These are phyloP conservation scores for Paecilomyces sp. DNA, from an alignment of 2,329 filamentous ascomycete species.

Conservation along the genomic window DNA sequence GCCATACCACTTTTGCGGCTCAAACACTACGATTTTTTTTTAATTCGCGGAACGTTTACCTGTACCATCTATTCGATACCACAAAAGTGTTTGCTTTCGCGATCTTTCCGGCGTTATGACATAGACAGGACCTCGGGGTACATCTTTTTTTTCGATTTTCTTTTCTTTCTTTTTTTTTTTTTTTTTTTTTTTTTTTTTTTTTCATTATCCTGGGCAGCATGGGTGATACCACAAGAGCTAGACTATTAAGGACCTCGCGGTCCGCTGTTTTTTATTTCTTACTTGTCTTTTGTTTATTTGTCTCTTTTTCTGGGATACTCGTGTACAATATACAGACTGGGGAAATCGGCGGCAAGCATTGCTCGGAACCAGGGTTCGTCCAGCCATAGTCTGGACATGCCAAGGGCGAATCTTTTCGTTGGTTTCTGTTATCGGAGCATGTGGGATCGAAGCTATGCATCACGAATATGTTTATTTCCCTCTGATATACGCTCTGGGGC, in stretches of 20 bases:
- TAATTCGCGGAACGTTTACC: neutral
- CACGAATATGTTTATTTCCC: neutral
- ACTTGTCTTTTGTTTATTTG: slow-evolving; percentile 9
- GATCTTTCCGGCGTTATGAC: slow-evolving; percentile 23
- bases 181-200: neutral
- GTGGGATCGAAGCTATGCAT: neutral
- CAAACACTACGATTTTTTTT: slow-evolving; percentile 4
- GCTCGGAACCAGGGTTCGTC: neutral
- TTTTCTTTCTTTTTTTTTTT: neutral
- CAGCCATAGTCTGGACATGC: neutral
- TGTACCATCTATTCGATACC: neutral
- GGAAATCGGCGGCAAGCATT: neutral
- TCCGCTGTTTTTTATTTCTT: slow-evolving; percentile 14
- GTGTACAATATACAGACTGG: slow-evolving; percentile 13
- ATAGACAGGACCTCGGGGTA: slow-evolving; percentile 30
- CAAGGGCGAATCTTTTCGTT: neutral
- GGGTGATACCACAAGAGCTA: slow-evolving; percentile 34
- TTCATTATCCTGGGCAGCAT: slow-evolving; percentile 8
- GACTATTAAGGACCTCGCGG: slow-evolving; percentile 30
- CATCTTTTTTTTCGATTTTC: slow-evolving; percentile 9
- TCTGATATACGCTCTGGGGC: neutral
- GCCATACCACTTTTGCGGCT: slow-evolving; percentile 4
- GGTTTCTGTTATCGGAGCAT: neutral
- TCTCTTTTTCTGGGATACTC: slow-evolving; percentile 6
- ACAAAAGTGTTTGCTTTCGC: slow-evolving; percentile 1